Evolutionary conservation across 2,329 filamentous ascomycete species (phyloP), one percentile per base, ranked within the genome.

Genomic region (Penicillium sp.): DNA sequence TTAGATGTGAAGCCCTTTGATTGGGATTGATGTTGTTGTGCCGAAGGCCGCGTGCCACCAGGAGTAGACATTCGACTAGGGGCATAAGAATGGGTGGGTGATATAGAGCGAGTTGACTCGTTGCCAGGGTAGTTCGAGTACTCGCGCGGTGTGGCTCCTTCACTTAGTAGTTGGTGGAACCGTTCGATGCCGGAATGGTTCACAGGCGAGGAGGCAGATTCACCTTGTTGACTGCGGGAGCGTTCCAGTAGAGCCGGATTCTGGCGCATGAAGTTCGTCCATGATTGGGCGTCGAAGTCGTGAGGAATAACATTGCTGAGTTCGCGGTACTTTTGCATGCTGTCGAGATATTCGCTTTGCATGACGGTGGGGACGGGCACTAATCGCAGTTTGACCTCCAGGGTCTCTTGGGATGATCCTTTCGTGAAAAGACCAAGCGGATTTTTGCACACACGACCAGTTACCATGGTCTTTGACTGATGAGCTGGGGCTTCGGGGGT

Each of bases 321-420:
- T 60, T 82, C 83, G 39, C 83, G 79, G 61, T 86, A 83, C 54
- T 79, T 81, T 61, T 84, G 83, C 80, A 86, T 84, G 57, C 78
- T 85, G 61, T 81, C 81, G 37, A 83, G 69, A 63, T 85, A 86
- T 72, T 87, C 83, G 58, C 77, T 83, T 69, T 86, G 83, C 59
- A 83, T 72, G 28, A 81, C 81, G 48, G 83, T 89, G 16, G 87
- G 82, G 31, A 96, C 87, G 14, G 88, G 88, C 2, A 92, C 88
- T 52, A 99, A 81, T 69, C 91, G 92, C 57, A 99, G 81, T 72
- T 89, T 96, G 61, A 99, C 93, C 76, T 99, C 94, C 55, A 99
- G 77, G 0, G 90, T 97, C 74, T 97, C 92, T 63, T 88, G 89
- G 55, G 76, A 75, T 13, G 21, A 47, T 28, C 90, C 91, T 66